phyloP scores from a whole-genome alignment of 768 basidiomycete genomes.

The Hemileccinum rubropunctum region DNA sequence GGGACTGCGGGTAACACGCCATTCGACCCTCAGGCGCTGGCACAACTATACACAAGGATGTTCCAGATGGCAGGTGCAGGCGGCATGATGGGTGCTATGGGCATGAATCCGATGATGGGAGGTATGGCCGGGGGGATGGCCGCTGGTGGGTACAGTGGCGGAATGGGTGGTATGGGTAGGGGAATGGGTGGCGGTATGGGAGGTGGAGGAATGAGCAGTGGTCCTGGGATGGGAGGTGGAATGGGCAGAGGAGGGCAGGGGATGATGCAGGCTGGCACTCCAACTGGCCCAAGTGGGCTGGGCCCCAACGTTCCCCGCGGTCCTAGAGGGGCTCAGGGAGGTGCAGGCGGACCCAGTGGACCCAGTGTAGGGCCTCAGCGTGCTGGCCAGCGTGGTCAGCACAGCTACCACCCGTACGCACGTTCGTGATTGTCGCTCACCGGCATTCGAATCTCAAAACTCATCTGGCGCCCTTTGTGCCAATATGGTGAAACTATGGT shows the following conservation, averaged over 20 bases:
- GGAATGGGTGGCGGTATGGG: constrained; percentile 40
- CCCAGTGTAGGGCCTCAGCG: constrained; percentile 71
- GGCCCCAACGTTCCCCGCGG: constrained; percentile 63
- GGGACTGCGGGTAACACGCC: constrained; percentile 50
- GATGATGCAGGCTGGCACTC: constrained; percentile 37
- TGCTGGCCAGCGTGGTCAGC: constrained; percentile 67
- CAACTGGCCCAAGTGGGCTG: constrained; percentile 41
- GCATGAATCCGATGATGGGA: constrained; percentile 37
- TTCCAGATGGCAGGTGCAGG: constrained; percentile 75
- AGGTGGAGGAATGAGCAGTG: constrained; percentile 38
- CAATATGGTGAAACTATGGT: constrained; percentile 2
- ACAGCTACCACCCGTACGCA: constrained; percentile 83
- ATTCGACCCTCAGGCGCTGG: constrained; percentile 92
- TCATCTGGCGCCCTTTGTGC: constrained; percentile 3
- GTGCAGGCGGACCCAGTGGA: constrained; percentile 47
- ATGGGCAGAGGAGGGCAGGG: constrained; percentile 42
- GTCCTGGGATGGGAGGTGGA: constrained; percentile 34
- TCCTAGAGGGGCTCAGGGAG: constrained; percentile 56
- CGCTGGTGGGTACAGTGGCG: constrained; percentile 35
- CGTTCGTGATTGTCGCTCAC: constrained; percentile 40
- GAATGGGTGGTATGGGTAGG: constrained; percentile 38
- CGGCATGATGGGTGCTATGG: constrained; percentile 42
- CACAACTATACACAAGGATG: constrained; percentile 94
- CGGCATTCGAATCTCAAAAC: constrained; percentile 15
- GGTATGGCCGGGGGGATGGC: constrained; percentile 34